phyloP scores from a whole-genome alignment of 2,329 filamentous ascomycete species.

The Elsinoe australis region DNA sequence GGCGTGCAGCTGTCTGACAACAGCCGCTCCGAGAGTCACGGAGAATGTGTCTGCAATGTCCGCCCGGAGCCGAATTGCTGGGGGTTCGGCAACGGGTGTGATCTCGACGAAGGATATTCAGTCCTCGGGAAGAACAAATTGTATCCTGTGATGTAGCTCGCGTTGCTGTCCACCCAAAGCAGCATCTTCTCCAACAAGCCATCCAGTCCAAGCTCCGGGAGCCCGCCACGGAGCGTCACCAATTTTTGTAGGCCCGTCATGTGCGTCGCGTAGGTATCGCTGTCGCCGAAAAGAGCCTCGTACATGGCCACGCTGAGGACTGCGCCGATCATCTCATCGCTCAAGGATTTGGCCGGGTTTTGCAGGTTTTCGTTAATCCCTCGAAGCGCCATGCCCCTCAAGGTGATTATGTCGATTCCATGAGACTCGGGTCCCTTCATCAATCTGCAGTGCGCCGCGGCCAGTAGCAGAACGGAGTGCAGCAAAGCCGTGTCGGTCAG shows the following conservation, averaged over 20 bases:
- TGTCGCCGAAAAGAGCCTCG: constrained; percentile 44
- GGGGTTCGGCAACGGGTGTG: constrained; percentile 23
- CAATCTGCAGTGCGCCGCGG: constrained; percentile 37
- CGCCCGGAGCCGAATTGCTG: constrained; percentile 17
- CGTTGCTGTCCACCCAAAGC: constrained; percentile 42
- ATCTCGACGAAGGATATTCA: constrained; percentile 21
- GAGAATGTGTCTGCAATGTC: background rate
- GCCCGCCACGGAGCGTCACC: constrained; percentile 40
- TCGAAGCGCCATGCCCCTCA: constrained; percentile 40
- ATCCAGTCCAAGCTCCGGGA: constrained; percentile 36
- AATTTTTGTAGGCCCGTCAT: constrained; percentile 42
- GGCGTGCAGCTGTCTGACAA: background rate
- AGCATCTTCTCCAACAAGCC: constrained; percentile 43
- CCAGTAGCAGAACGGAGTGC: constrained; percentile 37
- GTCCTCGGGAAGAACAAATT: constrained; percentile 26
- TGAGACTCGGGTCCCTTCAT: constrained; percentile 27
- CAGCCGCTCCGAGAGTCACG: constrained; percentile 9
- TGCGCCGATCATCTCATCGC: constrained; percentile 41
- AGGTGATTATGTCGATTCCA: constrained; percentile 33
- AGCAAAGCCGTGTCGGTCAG: constrained; percentile 36
- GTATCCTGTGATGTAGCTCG: constrained; percentile 23
- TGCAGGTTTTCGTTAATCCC: constrained; percentile 38
- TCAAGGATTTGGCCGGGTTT: constrained; percentile 28
- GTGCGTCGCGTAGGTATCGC: constrained; percentile 39
- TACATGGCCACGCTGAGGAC: constrained; percentile 48